Evolutionary conservation across 1,284 basidiomycete genomes (phyloP).

Genomic region (Cutaneotrichosporon mucoides): DNA sequence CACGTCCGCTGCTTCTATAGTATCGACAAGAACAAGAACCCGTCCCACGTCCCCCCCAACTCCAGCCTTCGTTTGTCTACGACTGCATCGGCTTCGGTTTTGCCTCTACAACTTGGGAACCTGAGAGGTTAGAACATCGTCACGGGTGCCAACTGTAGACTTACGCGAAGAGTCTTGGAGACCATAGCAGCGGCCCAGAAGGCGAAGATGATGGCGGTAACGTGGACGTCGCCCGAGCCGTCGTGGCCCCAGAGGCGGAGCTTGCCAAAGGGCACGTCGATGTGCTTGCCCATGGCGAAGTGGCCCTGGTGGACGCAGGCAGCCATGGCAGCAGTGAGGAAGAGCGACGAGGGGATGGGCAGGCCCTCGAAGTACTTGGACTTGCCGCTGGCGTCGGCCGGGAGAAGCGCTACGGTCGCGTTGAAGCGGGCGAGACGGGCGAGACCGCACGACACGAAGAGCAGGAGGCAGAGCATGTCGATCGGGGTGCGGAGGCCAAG

Average conservation of each 20-base stretch:
- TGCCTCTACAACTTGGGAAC: slow-evolving; percentile 14
- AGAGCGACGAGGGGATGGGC: slow-evolving; percentile 88
- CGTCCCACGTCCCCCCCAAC: too few relatives aligned
- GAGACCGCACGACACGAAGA: slow-evolving; percentile 92
- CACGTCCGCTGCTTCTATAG: neutral
- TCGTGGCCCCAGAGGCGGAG: slow-evolving; percentile 67
- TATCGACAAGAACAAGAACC: too few relatives aligned
- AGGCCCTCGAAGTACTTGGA: slow-evolving; percentile 95
- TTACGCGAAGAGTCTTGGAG: slow-evolving; percentile 80
- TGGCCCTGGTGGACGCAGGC: slow-evolving; percentile 78
- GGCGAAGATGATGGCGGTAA: slow-evolving; percentile 66
- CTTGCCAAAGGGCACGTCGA: slow-evolving; percentile 64
- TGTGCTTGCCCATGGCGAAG: slow-evolving; percentile 55
- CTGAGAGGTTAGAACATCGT: slow-evolving; percentile 4
- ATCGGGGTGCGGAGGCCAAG: slow-evolving; percentile 85
- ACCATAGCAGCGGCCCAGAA: slow-evolving; percentile 91
- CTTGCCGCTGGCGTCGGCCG: slow-evolving; percentile 83
- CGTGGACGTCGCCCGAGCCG: slow-evolving; percentile 67
- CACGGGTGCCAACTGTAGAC: slow-evolving; percentile 2
- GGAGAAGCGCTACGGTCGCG: slow-evolving; percentile 91
- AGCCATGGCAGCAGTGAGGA: slow-evolving; percentile 72
- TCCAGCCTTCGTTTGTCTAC: neutral
- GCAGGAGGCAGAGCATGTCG: slow-evolving; percentile 79
- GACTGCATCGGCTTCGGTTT: neutral
- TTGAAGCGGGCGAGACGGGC: slow-evolving; percentile 97